Evolutionary conservation across 208 protist species (phyloP), one percentile per base, ranked within the genome.

Genomic region (Spongospora subterranea): DNA sequence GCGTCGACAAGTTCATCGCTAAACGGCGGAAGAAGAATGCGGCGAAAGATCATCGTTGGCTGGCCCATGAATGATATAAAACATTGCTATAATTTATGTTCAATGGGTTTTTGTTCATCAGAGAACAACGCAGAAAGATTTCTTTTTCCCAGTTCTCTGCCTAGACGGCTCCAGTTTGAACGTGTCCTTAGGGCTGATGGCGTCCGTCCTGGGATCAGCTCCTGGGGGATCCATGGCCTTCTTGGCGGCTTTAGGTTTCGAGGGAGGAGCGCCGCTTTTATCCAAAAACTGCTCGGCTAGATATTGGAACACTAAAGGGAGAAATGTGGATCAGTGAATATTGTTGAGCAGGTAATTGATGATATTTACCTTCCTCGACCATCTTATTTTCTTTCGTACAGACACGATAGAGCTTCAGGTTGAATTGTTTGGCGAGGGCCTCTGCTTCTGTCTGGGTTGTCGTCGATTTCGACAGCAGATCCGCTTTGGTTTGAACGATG

Each of bases 401-500:
- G 32, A 90, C 92, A 38, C 90, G 71, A 88, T 93, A 93, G 0
- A 93, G 45, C 0, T 76, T 66, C 50, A 93, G 40, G 24, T 92
- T 71, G 0, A 92, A 32, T n/a, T 89, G 0, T 53, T 53, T 91
- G 39, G 91, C 91, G 43, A 92, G 32, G 32, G 45, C 13, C 50
- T 93, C 90, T 40, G 71, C 35, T 88, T 93, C 91, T 24, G 76
- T 54, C 82, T 54, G 29, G 0, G 50, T 43, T 0, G 92, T 60
- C 0, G 41, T 39, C 50, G 89, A 41, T 38, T 90, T 35, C 45
- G 45, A 46, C 24, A 92, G 0, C 6, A 93, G 64, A 92, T 93
- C 92, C 0, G 82, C 54, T 39, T 93, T 93, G 13, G 90, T 93
- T 35, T 93, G 91, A 17, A 93, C 39, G 0, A 93, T 29, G 38